A percentile compares a stretch with the other conserved stretches of the same genome.
phyloP scores from a whole-genome alignment of 2,329 filamentous ascomycete genomes.

The Coniochaeta sp. region DNA sequence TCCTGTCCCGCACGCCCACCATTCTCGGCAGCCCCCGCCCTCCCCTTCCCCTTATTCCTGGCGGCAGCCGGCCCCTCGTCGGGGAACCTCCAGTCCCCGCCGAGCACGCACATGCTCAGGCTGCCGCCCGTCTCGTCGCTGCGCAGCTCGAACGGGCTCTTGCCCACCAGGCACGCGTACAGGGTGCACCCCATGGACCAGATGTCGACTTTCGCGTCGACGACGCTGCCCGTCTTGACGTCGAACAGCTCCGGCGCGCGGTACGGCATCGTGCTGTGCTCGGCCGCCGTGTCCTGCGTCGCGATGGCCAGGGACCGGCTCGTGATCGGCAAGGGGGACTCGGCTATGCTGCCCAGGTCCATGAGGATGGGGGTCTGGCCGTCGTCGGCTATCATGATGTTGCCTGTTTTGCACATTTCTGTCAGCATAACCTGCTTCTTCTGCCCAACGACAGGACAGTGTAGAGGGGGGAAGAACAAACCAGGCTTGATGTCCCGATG shows the following conservation, averaged over 20 bases:
- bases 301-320: conserved; percentile 84
- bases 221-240: conserved; percentile 83
- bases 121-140: conserved; percentile 94
- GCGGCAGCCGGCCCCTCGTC: conserved; percentile 60
- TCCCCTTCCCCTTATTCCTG: conserved; percentile 27
- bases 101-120: conserved; percentile 83
- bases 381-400: conserved; percentile 97
- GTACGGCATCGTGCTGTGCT: conserved; percentile 98
- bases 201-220: conserved; percentile 96
- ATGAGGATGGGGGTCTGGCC: conserved; percentile 87
- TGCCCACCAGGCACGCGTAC: conserved; percentile 92
- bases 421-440: conserved; percentile 1
- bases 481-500: conserved; percentile 97
- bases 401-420: conserved; percentile 42
- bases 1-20: conserved; percentile 26
- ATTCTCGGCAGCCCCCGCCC: conserved; percentile 11
- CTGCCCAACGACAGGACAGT: neutral
- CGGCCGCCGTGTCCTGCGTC: conserved; percentile 88
- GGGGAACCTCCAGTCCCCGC: conserved; percentile 94
- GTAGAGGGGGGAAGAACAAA: conserved; percentile 30
- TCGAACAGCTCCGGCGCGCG: conserved; percentile 96
- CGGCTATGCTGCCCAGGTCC: conserved; percentile 89
- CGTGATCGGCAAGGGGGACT: conserved; percentile 81
- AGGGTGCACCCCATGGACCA: conserved; percentile 98
- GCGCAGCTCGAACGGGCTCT: conserved; percentile 92